phyloP scores from a whole-genome alignment of 768 basidiomycete species.

The Strobilomyces echinocephalus region DNA sequence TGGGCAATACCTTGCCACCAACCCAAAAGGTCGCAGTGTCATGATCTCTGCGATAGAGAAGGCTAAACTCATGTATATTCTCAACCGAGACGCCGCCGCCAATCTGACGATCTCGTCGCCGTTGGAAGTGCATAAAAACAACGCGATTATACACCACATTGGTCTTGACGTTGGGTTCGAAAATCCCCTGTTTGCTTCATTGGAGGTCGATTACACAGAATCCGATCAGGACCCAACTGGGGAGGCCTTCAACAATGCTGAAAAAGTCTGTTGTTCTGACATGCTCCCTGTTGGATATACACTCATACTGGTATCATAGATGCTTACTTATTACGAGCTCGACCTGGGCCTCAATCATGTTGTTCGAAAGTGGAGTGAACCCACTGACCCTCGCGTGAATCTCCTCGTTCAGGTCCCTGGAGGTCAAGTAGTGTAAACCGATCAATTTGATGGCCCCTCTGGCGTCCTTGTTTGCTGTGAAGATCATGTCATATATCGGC shows the following conservation, averaged over 20 bases:
- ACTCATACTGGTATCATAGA: slow-evolving; percentile 39
- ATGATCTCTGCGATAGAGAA: slow-evolving; percentile 96
- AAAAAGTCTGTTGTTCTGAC: slow-evolving; percentile 59
- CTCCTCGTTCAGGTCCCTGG: slow-evolving; percentile 97
- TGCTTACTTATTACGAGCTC: slow-evolving; percentile 97
- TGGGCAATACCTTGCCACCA: slow-evolving; percentile 94
- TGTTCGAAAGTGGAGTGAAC: slow-evolving; percentile 97
- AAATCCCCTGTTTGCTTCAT: slow-evolving; percentile 92
- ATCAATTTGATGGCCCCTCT: slow-evolving; percentile 93
- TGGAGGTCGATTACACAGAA: slow-evolving; percentile 96
- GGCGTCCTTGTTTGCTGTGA: slow-evolving; percentile 99
- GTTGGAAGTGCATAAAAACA: slow-evolving; percentile 93
- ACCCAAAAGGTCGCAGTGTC: slow-evolving; percentile 92
- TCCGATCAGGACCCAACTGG: slow-evolving; percentile 95
- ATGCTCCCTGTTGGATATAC: not conserved
- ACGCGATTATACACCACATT: slow-evolving; percentile 92
- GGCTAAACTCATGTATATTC: slow-evolving; percentile 94
- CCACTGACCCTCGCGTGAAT: slow-evolving; percentile 92
- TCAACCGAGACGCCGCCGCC: slow-evolving; percentile 94
- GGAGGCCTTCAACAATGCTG: slow-evolving; percentile 84
- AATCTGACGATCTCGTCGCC: slow-evolving; percentile 98
- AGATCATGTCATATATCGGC: slow-evolving; percentile 96
- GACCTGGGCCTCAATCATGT: slow-evolving; percentile 98
- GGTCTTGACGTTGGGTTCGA: slow-evolving; percentile 98
- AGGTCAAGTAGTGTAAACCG: slow-evolving; percentile 89